Percentiles rank a stretch among this genome's conserved stretches.
Conservation (phyloP, 2,329 filamentous ascomycete species). For the Pseudogymnoascus sp. region DNA sequence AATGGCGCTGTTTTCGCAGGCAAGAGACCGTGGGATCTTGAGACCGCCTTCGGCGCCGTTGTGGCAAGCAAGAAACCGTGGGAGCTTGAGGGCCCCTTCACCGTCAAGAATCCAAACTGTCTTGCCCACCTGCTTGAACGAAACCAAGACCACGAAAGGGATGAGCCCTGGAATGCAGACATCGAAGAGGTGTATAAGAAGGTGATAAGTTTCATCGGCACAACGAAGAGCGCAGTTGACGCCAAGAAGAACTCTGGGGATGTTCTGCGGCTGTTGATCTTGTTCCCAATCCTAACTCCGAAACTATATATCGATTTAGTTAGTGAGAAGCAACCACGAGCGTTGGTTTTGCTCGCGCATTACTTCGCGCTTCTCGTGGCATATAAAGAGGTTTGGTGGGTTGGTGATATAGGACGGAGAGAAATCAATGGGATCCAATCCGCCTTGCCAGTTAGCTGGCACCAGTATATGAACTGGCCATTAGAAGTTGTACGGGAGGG, state of each 20-base stretch:
- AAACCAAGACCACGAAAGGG: conserved; percentile 10
- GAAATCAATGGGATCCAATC: conserved; percentile 17
- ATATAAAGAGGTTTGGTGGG: conserved; percentile 32
- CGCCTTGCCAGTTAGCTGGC: conserved; percentile 15
- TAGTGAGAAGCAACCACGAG: conserved; percentile 16
- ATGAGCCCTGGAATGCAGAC: conserved; percentile 18
- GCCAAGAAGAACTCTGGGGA: conserved; percentile 7
- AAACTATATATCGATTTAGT: conserved; percentile 18
- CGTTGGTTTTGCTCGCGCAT: conserved; percentile 26
- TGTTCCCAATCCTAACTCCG: conserved; percentile 16
- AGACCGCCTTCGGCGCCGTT: not conserved
- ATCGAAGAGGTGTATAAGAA: conserved; percentile 17
- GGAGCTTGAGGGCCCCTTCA: not conserved
- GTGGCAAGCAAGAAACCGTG: conserved; percentile 15
- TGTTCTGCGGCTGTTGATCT: conserved; percentile 14
- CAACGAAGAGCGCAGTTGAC: conserved; percentile 12
- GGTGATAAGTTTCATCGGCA: conserved; percentile 18
- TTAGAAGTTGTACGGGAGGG: conserved; percentile 14
- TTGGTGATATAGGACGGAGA: conserved; percentile 22
- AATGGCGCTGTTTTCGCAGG: conserved; percentile 12
- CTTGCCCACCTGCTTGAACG: conserved; percentile 13
- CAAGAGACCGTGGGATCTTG: conserved; percentile 15
- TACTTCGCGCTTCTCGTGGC: conserved; percentile 30
- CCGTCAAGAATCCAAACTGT: not conserved
- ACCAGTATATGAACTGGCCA: conserved; percentile 17